Evolutionary conservation across 306 rosid species (phyloP), one percentile per base, ranked within the genome.

Genomic region (Gillenia trifoliata): DNA sequence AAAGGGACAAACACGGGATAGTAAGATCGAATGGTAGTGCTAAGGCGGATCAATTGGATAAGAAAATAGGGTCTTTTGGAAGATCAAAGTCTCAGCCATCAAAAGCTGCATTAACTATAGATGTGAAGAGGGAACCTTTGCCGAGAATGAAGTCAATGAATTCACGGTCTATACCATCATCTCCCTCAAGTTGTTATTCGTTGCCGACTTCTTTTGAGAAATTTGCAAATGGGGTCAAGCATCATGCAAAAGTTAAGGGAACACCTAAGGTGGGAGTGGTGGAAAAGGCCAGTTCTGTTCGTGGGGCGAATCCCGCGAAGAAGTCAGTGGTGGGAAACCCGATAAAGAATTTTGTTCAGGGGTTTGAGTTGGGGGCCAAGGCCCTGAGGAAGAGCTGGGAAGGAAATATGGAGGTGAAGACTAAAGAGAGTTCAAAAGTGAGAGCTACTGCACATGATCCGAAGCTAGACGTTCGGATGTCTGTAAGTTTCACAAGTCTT

Each of bases 321-420:
- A 90, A 83, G 69, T 64, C 79, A 64, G 80, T 71, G 0, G 60
- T 73, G 26, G 97, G 85, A 75, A 90, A 82, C 68, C 91, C 92
- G 1, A 84, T 91, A 20, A 85, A 78, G 69, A 90, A 77, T 85
- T 87, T 83, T 65, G 94, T 83, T 75, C 96, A 88, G 66, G 98
- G 98, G 40, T 82, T 95, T 85, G 99, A 95, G 83, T 19, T 92
- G 47, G 97, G 97, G 31, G 89, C 96, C 75, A 94, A 94, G 93
- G 96, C 91, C 59, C 79, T 92, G 85, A 85, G 99, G 11, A 95
- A 89, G 90, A 92, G 99, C 73, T 95, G 99, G 99, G 99, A 95
- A 89, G 99, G 99, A 77, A 92, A 74, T 69, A 82, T 90, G 88
- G 99, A 95, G 73, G 76, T 87, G 45, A 92, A 85, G 86, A 77